Evolutionary conservation across 805 yeast genomes (phyloP).

Genomic region (Schizosaccharomyces octosporus): DNA sequence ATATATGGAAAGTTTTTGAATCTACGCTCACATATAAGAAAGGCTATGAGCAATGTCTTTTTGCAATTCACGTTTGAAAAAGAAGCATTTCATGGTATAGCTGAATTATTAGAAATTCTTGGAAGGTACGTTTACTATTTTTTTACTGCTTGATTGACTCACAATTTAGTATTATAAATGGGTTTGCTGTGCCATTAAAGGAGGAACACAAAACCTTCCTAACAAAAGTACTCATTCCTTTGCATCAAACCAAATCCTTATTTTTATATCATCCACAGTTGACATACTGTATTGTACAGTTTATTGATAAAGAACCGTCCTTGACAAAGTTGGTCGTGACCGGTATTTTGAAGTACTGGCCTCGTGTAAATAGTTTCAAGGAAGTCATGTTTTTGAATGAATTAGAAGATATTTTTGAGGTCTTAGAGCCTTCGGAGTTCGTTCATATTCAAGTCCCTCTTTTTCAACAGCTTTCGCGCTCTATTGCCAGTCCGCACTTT

Average conservation of each 20-base stretch:
- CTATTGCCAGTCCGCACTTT: constrained; percentile 85
- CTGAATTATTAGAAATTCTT: constrained; percentile 77
- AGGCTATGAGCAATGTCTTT: constrained; percentile 77
- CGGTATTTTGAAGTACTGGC: constrained; percentile 89
- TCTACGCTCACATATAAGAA: constrained; percentile 70
- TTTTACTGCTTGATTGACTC: background rate
- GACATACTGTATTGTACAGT: constrained; percentile 91
- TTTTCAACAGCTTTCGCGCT: constrained; percentile 78
- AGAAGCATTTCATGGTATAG: constrained; percentile 83
- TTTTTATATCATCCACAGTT: constrained; percentile 87
- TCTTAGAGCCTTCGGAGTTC: constrained; percentile 81
- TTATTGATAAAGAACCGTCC: constrained; percentile 76
- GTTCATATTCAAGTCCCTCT: constrained; percentile 76
- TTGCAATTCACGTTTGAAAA: constrained; percentile 86
- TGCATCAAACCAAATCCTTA: constrained; percentile 74
- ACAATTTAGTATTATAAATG: constrained; percentile 55
- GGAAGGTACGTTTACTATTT: constrained; percentile 20
- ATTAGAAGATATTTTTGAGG: constrained; percentile 88
- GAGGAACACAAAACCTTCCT: constrained; percentile 89
- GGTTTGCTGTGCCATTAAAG: constrained; percentile 88
- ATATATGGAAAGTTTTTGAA: constrained; percentile 86
- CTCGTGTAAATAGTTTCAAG: constrained; percentile 79
- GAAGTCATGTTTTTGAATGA: constrained; percentile 91
- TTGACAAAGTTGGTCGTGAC: constrained; percentile 89
- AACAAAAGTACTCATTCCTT: constrained; percentile 63